Conservation (phyloP, 805 yeast genomes). For the Ogataea pini region DNA sequence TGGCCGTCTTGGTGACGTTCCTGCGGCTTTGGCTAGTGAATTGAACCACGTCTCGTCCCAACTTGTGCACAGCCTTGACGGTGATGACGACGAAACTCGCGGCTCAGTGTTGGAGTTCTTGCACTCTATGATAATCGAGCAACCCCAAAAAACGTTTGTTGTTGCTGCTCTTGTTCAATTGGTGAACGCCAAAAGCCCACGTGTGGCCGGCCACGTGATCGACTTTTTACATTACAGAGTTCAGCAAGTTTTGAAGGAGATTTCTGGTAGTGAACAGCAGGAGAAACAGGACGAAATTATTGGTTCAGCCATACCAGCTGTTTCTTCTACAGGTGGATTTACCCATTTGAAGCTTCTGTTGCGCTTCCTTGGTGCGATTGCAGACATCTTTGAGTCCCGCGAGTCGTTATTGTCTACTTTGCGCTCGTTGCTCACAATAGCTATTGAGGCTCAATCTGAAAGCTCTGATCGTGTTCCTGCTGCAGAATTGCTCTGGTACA, state of each 20-base stretch:
- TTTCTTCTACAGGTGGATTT: slow-evolving; percentile 38
- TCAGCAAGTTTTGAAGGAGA: slow-evolving; percentile 51
- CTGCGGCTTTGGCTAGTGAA: slow-evolving; percentile 40
- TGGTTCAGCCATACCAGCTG: background rate
- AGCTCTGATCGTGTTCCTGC: slow-evolving; percentile 49
- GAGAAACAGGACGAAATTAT: slow-evolving; percentile 13
- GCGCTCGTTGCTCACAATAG: slow-evolving; percentile 51
- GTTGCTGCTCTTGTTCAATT: slow-evolving; percentile 66
- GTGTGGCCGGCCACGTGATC: slow-evolving; percentile 67
- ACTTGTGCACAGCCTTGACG: slow-evolving; percentile 63
- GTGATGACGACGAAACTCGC: slow-evolving; percentile 60
- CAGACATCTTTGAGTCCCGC: slow-evolving; percentile 58
- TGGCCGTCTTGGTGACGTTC: slow-evolving; percentile 58
- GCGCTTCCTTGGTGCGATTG: slow-evolving; percentile 66
- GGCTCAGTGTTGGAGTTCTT: slow-evolving; percentile 61
- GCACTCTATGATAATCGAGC: slow-evolving; percentile 73
- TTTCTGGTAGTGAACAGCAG: slow-evolving; percentile 13
- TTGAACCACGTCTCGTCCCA: slow-evolving; percentile 69
- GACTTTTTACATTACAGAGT: slow-evolving; percentile 68
- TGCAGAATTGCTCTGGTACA: slow-evolving; percentile 68
- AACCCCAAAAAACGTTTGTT: slow-evolving; percentile 86
- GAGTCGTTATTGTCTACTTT: slow-evolving; percentile 45
- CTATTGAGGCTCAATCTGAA: slow-evolving; percentile 55
- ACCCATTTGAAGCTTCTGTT: slow-evolving; percentile 68
- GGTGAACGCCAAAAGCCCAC: slow-evolving; percentile 61